Evolutionary conservation across 345 rosid species (phyloP).

Genomic region (Luvunga scandens): DNA sequence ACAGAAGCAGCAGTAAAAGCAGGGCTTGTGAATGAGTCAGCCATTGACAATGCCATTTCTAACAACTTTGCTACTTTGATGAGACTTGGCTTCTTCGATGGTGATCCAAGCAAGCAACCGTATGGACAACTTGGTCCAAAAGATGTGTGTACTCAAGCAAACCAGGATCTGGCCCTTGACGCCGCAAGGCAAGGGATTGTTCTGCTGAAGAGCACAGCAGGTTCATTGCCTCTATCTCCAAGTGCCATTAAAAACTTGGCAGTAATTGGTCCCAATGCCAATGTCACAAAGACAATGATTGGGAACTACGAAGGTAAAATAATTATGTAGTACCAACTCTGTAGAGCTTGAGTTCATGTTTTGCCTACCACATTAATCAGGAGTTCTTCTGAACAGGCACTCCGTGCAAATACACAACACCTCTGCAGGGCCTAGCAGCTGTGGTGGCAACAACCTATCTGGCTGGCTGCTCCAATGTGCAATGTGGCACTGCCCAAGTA

Average conservation of each 20-base stretch:
- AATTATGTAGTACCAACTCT: too few relatives aligned
- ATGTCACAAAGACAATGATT: slow-evolving; percentile 90
- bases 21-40: slow-evolving; percentile 57
- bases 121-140: slow-evolving; percentile 77
- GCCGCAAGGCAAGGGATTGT: slow-evolving; percentile 97
- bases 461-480: slow-evolving; percentile 73
- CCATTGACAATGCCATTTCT: slow-evolving; percentile 56
- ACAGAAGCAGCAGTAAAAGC: slow-evolving; percentile 75
- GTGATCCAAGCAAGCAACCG: slow-evolving; percentile 68
- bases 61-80: slow-evolving; percentile 83
- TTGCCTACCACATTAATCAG: not conserved
- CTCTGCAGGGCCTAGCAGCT: slow-evolving; percentile 70
- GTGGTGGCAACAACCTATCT: slow-evolving; percentile 50
- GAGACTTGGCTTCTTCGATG: slow-evolving; percentile 94
- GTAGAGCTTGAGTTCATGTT: not conserved
- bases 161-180: slow-evolving; percentile 82
- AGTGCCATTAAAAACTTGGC: slow-evolving; percentile 56
- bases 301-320: slow-evolving; percentile 84
- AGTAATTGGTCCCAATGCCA: slow-evolving; percentile 91
- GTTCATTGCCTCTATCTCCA: slow-evolving; percentile 68
- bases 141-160: slow-evolving; percentile 68
- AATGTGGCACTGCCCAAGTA: slow-evolving; percentile 59
- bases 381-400: slow-evolving; percentile 36
- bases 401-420: slow-evolving; percentile 85
- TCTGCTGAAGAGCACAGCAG: slow-evolving; percentile 61